Evolutionary conservation across 495 filamentous ascomycete species (phyloP), one percentile per base, ranked within the genome.

Genomic region (Penicillium taxi): DNA sequence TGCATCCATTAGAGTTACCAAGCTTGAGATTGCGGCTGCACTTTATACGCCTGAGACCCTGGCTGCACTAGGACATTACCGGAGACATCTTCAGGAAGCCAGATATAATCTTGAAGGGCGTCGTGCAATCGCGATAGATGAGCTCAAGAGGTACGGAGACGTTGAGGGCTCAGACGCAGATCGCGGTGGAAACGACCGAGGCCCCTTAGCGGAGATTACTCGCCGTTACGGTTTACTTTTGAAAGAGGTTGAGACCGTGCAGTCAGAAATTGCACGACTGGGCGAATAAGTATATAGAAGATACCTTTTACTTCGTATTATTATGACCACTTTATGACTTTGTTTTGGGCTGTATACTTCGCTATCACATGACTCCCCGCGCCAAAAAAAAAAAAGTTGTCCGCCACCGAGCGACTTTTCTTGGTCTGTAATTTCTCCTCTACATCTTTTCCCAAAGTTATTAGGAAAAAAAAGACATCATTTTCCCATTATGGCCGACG

Each of bases 41-140:
- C 66, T 76, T 0, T 80, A 83, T 55, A 76, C 75, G 0, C 66
- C 74, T 0, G 75, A 79, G 24, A 73, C 75, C 1, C 39, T 56
- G 13, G 52, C 53, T 15, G 82, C 82, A 8, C 63, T 90, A 28
- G 45, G 43, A 4, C 63, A 63, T 25, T 86, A 84, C 47, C 59
- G 53, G 14, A 44, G 57, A 8, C 72, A 80, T 48, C 48, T 86
- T 18, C 46, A 56, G 6, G 70, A 77, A 26, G 71, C 64, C 6
- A 65, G 59, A 30, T 61, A 49, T 24, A 52, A 69, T 28, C 32
- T 81, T 19, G 62, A 58, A 17, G 72, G 80, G 39, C 58, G 52
- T 14, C 53, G 67, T 2, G 51, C 44, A 5, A 45, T 58, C 18
- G 61, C 67, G n/a, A 52, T 65, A 52, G 60, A 56, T 14, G 69